A percentile compares a stretch with the other conserved stretches of the same genome.
Evolutionary conservation across 176 grass and related monocot species (phyloP).

Genomic region (Tillandsia fasciculata): DNA sequence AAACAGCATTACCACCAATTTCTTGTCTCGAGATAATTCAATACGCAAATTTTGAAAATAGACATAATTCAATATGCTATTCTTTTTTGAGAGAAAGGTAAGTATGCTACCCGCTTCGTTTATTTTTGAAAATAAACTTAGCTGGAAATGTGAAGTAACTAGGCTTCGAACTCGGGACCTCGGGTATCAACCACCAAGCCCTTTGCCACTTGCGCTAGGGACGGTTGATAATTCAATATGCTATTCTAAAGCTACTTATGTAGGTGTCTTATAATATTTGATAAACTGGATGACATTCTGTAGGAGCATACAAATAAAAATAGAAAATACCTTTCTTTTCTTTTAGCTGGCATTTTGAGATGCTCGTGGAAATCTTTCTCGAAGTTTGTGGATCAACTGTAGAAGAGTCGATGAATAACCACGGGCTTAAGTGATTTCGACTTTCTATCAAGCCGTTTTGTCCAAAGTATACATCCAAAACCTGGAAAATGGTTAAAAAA

Average conservation of each 20-base stretch:
- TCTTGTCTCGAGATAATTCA: no score
- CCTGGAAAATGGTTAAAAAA: constrained; percentile 30
- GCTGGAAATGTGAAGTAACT: no score
- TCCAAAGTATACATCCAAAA: constrained; percentile 77
- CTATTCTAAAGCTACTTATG: not conserved
- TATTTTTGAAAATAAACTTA: no score
- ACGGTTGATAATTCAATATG: not conserved
- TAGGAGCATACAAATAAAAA: no score
- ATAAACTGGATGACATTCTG: not conserved
- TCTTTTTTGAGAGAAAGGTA: no score
- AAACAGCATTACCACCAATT: no score
- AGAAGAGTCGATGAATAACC: constrained; percentile 94
- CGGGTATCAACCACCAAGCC: no score
- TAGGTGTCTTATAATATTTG: not conserved
- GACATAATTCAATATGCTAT: no score
- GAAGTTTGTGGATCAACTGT: constrained; percentile 94
- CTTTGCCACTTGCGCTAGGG: no score
- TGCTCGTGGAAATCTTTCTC: constrained; percentile 58
- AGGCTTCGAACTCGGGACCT: no score
- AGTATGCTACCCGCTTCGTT: no score
- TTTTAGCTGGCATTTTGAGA: constrained; percentile 57
- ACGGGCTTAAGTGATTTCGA: constrained; percentile 36
- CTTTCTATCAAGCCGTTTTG: constrained; percentile 47
- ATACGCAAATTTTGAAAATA: not conserved
- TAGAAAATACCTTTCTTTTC: constrained; percentile 54